Percentiles rank a stretch among this genome's conserved stretches.
These are phyloP conservation scores for Geotrichum reessii DNA, from an alignment of 1,139 yeast species.

Conservation along the genomic window DNA sequence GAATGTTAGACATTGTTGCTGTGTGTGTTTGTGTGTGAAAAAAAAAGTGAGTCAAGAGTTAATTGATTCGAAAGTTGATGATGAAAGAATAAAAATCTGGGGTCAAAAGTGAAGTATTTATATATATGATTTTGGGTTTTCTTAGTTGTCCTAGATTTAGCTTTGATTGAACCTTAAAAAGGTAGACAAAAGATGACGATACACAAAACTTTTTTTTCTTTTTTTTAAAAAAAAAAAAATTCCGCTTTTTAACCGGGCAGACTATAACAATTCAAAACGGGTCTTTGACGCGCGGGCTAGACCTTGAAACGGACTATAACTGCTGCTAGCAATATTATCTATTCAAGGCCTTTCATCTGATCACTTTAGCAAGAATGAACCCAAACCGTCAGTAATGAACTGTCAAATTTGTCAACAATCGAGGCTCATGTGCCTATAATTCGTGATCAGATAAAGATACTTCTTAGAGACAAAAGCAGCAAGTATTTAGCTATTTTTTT, in stretches of 20 bases:
- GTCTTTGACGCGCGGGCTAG: neutral
- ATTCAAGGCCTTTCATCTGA: too few species aligned
- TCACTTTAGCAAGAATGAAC: neutral
- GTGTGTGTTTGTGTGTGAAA: neutral
- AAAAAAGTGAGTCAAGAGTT: neutral
- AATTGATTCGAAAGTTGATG: neutral
- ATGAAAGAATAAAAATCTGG: neutral
- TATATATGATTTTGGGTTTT: neutral
- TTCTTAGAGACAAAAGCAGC: too few species aligned
- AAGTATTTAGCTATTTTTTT: too few species aligned
- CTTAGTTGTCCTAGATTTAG: neutral
- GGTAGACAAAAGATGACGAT: neutral
- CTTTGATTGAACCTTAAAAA: neutral
- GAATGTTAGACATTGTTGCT: slow-evolving; percentile 17
- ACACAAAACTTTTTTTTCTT: neutral
- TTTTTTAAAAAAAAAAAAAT: too few species aligned
- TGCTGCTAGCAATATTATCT: neutral
- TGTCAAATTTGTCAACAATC: neutral
- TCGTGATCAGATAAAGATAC: too few species aligned
- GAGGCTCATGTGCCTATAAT: too few species aligned
- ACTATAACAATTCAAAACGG: neutral
- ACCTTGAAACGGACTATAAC: neutral
- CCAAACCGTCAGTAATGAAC: neutral
- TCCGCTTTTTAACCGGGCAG: neutral
- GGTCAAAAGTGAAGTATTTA: neutral